A percentile compares a stretch with the other conserved stretches of the same genome.
Conservation (phyloP, 2,329 filamentous ascomycete genomes). For the Aspergillus sp. region DNA sequence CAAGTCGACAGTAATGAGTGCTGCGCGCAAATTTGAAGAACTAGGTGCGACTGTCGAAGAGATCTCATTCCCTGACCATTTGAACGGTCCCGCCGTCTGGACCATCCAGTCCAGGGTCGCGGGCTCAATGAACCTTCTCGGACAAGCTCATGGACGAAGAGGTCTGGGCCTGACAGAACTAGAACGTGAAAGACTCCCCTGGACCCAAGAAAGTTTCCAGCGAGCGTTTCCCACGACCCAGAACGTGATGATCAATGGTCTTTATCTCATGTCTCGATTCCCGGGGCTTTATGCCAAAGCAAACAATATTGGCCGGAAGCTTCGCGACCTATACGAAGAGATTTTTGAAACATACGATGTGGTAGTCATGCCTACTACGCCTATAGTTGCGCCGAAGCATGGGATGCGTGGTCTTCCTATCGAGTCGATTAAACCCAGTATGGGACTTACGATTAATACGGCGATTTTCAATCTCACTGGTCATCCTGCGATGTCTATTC, state of each 20-base stretch:
- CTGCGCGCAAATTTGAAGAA: slow-evolving; percentile 35
- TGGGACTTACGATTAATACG: slow-evolving; percentile 52
- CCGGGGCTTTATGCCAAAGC: slow-evolving; percentile 37
- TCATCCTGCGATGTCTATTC: slow-evolving; percentile 50
- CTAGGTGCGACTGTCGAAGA: slow-evolving; percentile 47
- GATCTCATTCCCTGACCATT: slow-evolving; percentile 46
- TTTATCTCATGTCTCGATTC: slow-evolving; percentile 34
- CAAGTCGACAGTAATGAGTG: slow-evolving; percentile 35
- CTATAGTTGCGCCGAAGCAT: slow-evolving; percentile 20
- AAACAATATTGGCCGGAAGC: slow-evolving; percentile 33
- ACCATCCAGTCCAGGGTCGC: slow-evolving; percentile 36
- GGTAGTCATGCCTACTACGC: slow-evolving; percentile 35
- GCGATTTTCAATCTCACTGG: slow-evolving; percentile 53
- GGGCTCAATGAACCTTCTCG: slow-evolving; percentile 37
- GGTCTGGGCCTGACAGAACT: slow-evolving; percentile 47
- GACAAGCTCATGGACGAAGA: slow-evolving; percentile 41
- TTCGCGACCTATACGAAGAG: slow-evolving; percentile 34
- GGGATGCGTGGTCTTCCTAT: slow-evolving; percentile 17
- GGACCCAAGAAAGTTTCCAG: slow-evolving; percentile 44
- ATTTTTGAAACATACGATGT: slow-evolving; percentile 37
- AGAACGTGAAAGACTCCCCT: slow-evolving; percentile 43
- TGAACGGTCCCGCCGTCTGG: slow-evolving; percentile 43
- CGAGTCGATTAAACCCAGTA: slow-evolving; percentile 28
- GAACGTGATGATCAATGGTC: slow-evolving; percentile 34
- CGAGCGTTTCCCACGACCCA: slow-evolving; percentile 42